These are phyloP conservation scores for Bruguiera hainesii DNA, from an alignment of 441 rosid species.

Conservation along the genomic window DNA sequence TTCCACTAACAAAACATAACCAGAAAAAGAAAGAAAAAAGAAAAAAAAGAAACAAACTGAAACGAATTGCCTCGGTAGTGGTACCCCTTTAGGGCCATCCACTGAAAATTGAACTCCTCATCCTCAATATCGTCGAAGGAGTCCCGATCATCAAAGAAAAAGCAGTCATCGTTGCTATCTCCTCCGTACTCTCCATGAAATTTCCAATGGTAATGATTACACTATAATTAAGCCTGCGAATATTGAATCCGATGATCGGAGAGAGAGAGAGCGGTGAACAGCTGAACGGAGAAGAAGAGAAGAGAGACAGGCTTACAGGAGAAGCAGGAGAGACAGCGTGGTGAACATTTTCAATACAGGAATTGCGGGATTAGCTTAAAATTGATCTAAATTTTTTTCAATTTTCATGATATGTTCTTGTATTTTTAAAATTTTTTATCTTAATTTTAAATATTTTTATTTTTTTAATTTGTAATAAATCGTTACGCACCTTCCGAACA, in stretches of 20 bases:
- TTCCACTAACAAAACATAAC: neutral
- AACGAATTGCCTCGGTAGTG: conserved; percentile 47
- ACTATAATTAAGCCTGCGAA: too few species aligned
- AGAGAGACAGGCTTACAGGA: neutral
- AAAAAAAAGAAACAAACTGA: too few species aligned
- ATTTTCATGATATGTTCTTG: too few species aligned
- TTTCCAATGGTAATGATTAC: neutral
- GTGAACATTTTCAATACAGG: too few species aligned
- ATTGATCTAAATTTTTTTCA: too few species aligned
- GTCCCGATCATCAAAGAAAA: conserved; percentile 62
- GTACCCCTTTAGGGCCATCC: conserved; percentile 51
- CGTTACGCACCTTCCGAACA: too few species aligned
- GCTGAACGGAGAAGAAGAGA: conserved; percentile 1
- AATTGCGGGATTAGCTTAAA: too few species aligned
- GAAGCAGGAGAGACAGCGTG: conserved; percentile 3
- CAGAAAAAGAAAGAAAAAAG: too few species aligned
- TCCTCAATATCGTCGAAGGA: conserved; percentile 61
- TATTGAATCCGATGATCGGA: conserved; percentile 5
- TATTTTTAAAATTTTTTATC: too few species aligned
- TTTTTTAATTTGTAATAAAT: too few species aligned
- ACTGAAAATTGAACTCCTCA: conserved; percentile 53
- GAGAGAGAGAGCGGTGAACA: too few species aligned
- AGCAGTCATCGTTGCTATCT: conserved; percentile 48
- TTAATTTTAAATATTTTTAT: too few species aligned
- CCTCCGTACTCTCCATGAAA: conserved; percentile 51